Evolutionary conservation across 345 rosid species (phyloP), one percentile per base, ranked within the genome.

Genomic region (Anastatica hierochuntica): DNA sequence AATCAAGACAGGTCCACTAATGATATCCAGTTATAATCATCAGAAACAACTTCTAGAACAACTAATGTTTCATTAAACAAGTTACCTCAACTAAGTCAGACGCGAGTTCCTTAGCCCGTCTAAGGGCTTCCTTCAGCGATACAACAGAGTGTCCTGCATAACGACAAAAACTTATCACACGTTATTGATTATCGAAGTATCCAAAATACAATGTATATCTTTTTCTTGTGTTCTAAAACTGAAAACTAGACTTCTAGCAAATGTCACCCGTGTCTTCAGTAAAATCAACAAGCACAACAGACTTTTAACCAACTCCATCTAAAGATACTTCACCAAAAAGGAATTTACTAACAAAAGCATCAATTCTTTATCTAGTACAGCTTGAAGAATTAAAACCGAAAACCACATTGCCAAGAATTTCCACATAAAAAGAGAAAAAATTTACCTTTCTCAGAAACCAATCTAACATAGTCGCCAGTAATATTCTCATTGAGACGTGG

Each of bases 401-500:
- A 27, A 27, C 1, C 8, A 4, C 8, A 4, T 27, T 27, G 31
- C 31, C 6, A 27, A 27, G 31, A 27, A 1, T 27, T 4, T 27
- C 31, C 8, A 27, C 14, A 43, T 18, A 37, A 13, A 17, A 18
- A 20, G 34, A 21, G 1, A 53, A 35, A 47, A 7, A 54, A 10
- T 12, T 18, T 45, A 66, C 71, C 71, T 29, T 66, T 56, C 14
- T 53, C 39, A 10, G 66, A 36, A 51, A 66, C 71, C 44, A 66
- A 51, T 53, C 71, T 59, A 24, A 66, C 65, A 45, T 20, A 29
- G 0, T 52, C 65, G 11, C 44, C 56, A 53, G 61, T 66, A 20
- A 66, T 66, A 44, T 66, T 59, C 31, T 66, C 71, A 59, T 66
- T 59, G 14, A 59, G 71, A 43, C 71, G 71, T 20, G 64, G 71